Evolutionary conservation across 1,284 basidiomycete genomes (phyloP).

Genomic region (Ustilago cynodontis): DNA sequence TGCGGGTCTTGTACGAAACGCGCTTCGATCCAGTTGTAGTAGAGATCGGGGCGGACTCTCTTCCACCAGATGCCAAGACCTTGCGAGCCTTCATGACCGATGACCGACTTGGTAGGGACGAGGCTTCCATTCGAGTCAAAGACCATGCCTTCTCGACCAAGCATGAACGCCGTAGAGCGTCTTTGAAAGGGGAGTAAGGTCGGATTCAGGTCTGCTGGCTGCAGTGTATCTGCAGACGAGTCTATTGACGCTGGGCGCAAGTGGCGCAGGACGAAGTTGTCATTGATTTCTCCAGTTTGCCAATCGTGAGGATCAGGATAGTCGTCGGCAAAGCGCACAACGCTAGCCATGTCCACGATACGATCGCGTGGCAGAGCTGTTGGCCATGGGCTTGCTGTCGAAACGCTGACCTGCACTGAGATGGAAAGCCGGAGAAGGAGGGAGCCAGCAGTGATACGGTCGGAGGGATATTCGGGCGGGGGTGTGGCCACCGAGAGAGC

Average conservation of each 20-base stretch:
- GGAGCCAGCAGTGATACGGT: constrained; percentile 26
- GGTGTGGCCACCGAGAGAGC: constrained; percentile 12
- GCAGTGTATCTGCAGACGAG: constrained; percentile 24
- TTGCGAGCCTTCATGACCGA: constrained; percentile 23
- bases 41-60: constrained; percentile 28
- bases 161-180: constrained; percentile 57
- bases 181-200: constrained; percentile 64
- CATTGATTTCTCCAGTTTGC: constrained; percentile 20
- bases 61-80: constrained; percentile 64
- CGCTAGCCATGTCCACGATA: constrained; percentile 39
- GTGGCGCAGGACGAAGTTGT: constrained; percentile 47
- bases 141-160: constrained; percentile 59
- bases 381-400: neutral
- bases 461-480: constrained; percentile 15
- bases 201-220: constrained; percentile 53
- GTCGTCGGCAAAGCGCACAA: constrained; percentile 40
- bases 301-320: constrained; percentile 4
- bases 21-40: constrained; percentile 55
- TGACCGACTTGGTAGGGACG: constrained; percentile 10
- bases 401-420: constrained; percentile 11
- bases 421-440: constrained; percentile 40
- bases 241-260: neutral
- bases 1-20: constrained; percentile 35
- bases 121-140: constrained; percentile 15
- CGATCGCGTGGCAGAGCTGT: neutral